Evolutionary conservation across 2,329 filamentous ascomycete species (phyloP), one percentile per base, ranked within the genome.

Genomic region (Dendryphion nanum): DNA sequence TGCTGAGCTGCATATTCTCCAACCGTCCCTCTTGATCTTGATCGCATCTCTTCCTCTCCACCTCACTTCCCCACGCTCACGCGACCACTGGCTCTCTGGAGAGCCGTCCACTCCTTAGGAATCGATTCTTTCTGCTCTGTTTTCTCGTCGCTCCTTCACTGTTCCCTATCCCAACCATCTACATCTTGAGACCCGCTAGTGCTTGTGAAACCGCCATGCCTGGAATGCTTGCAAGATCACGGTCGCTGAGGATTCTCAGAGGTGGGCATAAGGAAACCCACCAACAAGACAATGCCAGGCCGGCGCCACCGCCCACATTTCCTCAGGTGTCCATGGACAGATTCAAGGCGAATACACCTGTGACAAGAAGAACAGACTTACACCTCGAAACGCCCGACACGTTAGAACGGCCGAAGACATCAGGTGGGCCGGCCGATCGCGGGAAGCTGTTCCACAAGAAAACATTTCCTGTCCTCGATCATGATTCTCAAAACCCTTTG

Each of bases 101-200:
- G 64, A 52, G 50, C 64, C 54, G 64, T 67, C 64, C 64, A 58
- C 53, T 68, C 64, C 57, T 67, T 68, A 42, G 24, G 19, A 17
- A 14, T 24, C 16, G 10, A 33, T 19, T 20, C 12, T 12, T 33
- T 13, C 12, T 33, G 18, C 16, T 16, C 15, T 16, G 29, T 30
- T 10, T 33, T 33, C 12, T 18, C 15, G 8, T 20, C 16, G 41
- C 33, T 43, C 38, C 36, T 47, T 50, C 34, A 42, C 38, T 47
- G 34, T 51, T 43, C 56, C 46, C 41, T 53, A 51, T 30, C 15
- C 23, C 23, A 26, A 41, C 42, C 44, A 42, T 51, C 46, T 50
- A 29, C 41, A 35, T 47, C 45, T 45, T 60, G 57, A 61, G 53
- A 63, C 55, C 50, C 32, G 51, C 55, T 61, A 61, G 50, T 44